These are phyloP conservation scores for Penicillium herquei DNA, from an alignment of 495 filamentous ascomycete genomes.

Conservation along the genomic window DNA sequence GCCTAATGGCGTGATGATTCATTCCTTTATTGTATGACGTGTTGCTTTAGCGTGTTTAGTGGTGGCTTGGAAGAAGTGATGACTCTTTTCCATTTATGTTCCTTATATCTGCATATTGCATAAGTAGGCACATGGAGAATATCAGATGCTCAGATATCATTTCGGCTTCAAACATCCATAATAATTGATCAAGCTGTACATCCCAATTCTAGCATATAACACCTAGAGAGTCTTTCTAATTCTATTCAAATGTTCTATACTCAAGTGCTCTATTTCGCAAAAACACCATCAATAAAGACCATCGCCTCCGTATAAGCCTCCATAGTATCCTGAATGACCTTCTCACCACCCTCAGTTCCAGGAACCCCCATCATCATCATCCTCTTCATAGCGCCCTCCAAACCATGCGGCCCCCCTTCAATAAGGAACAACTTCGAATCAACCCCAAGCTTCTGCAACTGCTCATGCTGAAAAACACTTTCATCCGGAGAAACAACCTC, in stretches of 20 bases:
- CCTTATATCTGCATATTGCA: background rate
- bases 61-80: background rate
- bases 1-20: background rate
- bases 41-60: too few relatives aligned
- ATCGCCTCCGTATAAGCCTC: conserved; percentile 14
- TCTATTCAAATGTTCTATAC: background rate
- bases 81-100: background rate
- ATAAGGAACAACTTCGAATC: conserved; percentile 16
- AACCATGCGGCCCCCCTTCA: conserved; percentile 12
- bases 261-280: background rate
- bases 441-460: conserved; percentile 12
- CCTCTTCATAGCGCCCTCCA: conserved; percentile 8
- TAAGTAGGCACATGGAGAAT: too few relatives aligned
- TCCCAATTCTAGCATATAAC: too few relatives aligned
- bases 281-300: conserved; percentile 13
- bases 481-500: conserved; percentile 27
- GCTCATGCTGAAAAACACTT: conserved; percentile 18
- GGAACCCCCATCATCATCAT: background rate
- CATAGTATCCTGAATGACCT: conserved; percentile 4
- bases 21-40: background rate
- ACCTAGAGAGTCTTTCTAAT: too few relatives aligned
- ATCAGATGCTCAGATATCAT: too few relatives aligned
- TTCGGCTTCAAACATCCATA: too few relatives aligned
- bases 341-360: background rate
- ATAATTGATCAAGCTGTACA: too few relatives aligned